Base-by-base conservation (phyloP, 2,329 filamentous ascomycete genomes). In the Sodiomyces alkalinus region DNA sequence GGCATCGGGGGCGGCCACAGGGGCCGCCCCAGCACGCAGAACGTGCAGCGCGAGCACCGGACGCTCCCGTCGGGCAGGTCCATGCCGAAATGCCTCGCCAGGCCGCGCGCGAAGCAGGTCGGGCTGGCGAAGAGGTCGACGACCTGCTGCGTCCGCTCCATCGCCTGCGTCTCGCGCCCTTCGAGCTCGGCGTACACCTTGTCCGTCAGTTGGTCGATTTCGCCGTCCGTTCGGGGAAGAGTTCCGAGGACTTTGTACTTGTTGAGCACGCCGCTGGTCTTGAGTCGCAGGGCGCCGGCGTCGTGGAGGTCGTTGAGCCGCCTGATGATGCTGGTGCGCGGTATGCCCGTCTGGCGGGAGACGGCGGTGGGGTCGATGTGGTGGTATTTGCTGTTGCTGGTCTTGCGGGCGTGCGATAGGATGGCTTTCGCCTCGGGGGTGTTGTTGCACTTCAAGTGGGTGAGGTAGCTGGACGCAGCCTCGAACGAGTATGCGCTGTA, bases 11-110 rank as follows among this genome's bases (percentile, higher is more conserved):
- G 51, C 8, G 64, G 43, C 5, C 45, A 32, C 2, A 65, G 41
- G 0, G 49, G 39, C 27, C 43, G 38, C 3, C 53, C 51, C 1
- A 52, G 58, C 6, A 48, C 29, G 32, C 60, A 64, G 37, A 48
- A 64, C 1, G 64, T 68, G 40, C 68, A 74, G 34, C 70, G 63
- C 0, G 64, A 67, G 32, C 71, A 75, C 12, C 56, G 49, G 1
- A 43, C 36, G 27, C 54, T 55, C 0, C 47, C 47, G 4, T 51
- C 47, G 0, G 60, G 57, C 3, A 69, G 44, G 4, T 44, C 44
- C 45, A 72, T 70, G 14, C 68, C 69, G 34, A 76, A 74, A 37
- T 76, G 64, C 16, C 55, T 40, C 0, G 70, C 64, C 1, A 77
- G 49, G 0, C 55, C 48, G 2, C 48, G 46, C 0, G 69, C 60